Evolutionary conservation across 148 eudicot species (phyloP).

Genomic region (Linanthus parryae): DNA sequence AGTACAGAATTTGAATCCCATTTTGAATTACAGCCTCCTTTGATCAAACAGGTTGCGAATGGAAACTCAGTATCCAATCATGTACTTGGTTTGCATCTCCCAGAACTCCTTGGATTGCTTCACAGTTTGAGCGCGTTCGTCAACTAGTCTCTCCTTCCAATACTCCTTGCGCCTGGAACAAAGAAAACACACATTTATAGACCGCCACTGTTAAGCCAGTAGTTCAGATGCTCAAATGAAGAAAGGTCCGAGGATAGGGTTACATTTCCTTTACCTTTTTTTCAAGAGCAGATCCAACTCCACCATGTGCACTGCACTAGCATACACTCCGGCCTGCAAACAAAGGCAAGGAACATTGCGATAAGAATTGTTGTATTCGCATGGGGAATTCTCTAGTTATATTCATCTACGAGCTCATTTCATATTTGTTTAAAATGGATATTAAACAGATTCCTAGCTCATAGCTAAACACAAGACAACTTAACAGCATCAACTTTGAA

Average conservation of each 20-base stretch:
- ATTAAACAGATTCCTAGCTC: no score
- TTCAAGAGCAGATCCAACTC: conserved; percentile 28
- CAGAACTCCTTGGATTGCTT: conserved; percentile 29
- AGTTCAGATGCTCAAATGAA: neutral
- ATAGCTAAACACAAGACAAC: no score
- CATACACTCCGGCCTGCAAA: conserved; percentile 25
- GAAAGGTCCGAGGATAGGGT: neutral
- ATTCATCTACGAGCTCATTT: no score
- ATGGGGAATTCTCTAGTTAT: no score
- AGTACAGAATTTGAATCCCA: no score
- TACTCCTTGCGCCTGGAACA: conserved; percentile 25
- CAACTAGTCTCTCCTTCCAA: conserved; percentile 26
- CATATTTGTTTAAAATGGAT: no score
- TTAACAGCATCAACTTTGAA: no score
- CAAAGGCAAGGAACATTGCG: no score
- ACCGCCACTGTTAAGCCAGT: neutral
- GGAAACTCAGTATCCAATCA: conserved; percentile 29
- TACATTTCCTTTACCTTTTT: conserved; percentile 18
- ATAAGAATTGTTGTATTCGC: no score
- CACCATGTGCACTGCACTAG: conserved; percentile 22
- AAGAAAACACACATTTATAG: no score
- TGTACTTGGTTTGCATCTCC: conserved; percentile 23
- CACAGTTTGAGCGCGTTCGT: conserved; percentile 18
- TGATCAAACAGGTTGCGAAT: no score
- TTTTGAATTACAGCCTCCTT: no score